Base-by-base conservation (phyloP, 1,284 basidiomycete species). In the Prillingera fragicola region DNA sequence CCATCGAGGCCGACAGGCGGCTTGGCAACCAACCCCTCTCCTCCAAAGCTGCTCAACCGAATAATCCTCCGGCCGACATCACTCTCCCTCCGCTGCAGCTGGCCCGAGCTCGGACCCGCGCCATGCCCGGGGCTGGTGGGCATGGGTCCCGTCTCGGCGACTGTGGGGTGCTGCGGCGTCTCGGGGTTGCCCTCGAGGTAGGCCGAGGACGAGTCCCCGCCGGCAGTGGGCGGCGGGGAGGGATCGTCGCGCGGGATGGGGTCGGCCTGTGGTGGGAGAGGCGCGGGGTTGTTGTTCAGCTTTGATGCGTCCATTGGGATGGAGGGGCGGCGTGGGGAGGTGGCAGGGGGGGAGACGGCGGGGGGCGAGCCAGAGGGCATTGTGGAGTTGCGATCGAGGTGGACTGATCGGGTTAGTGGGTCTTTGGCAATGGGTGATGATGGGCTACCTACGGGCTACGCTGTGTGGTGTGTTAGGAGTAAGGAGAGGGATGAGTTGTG, bases 71-170 rank as follows among this genome's bases (percentile, higher is more conserved):
- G 43, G 28, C 53, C 50, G 23, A 27, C 39, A 18, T 51, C 50
- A 40, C 52, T 58, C 37, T 62, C 60, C 9, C 50, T 54, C 26
- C 65, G 47, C 52, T 62, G 56, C 34, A 69, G 55, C 46, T 69
- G 67, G 12, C 67, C 67, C 3, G 41, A 47, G n/a, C 33, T 46
- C 6, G 63, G 60, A 17, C 62, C 48, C 17, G 45, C 43, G 2
- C 52, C 65, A 9, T 57, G 57, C 9, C 33, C 38, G 17, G 28
- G 18, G 19, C 26, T 29, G 8, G 54, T 51, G n/a, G 33, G 39
- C 2, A 45, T 40, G 14, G 27, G 33, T n/a, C 66, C 66, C 13
- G 67, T 69, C 47, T 69, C 67, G 10, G 67, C 67, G n/a, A 69
- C 54, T 3, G 67, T 69, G 8, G 67, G 67, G 46, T 52, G 50